These are phyloP conservation scores for Penicillium subrubescens DNA, from an alignment of 495 filamentous ascomycete genomes.

Conservation along the genomic window DNA sequence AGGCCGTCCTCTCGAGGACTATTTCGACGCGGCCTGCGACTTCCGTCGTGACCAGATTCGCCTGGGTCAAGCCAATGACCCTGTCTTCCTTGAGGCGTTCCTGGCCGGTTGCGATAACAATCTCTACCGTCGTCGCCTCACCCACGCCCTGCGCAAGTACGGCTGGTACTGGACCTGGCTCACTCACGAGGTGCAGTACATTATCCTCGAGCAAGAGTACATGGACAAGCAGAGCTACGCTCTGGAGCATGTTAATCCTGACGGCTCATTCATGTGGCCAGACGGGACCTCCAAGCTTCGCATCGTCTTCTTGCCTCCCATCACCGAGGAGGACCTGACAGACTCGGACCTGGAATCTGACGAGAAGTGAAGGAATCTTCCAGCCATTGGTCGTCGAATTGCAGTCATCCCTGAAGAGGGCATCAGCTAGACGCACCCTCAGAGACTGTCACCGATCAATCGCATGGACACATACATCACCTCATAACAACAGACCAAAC, in stretches of 20 bases:
- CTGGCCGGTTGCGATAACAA: conserved; percentile 14
- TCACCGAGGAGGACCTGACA: conserved; percentile 22
- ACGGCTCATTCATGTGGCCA: conserved; percentile 19
- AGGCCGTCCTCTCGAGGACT: conserved; percentile 10
- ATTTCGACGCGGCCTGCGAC: conserved; percentile 12
- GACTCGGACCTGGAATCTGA: conserved; percentile 2
- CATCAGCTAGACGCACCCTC: not conserved
- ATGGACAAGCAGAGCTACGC: conserved; percentile 23
- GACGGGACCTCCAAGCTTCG: conserved; percentile 11
- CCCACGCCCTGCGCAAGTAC: conserved; percentile 15
- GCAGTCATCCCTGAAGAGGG: not conserved
- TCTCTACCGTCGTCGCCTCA: conserved; percentile 18
- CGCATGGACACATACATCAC: not conserved
- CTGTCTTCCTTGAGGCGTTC: conserved; percentile 10
- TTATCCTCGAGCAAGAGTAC: conserved; percentile 19
- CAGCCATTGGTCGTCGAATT: not conserved
- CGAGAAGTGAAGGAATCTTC: not conserved
- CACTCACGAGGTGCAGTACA: conserved; percentile 7
- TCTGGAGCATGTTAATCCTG: conserved; percentile 9
- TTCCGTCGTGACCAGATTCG: not conserved
- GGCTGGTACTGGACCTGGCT: conserved; percentile 16
- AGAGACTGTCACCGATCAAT: not conserved
- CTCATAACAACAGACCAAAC: not conserved
- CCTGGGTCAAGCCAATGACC: not conserved
- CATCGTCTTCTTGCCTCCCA: conserved; percentile 14